Evolutionary conservation across 2,329 filamentous ascomycete genomes (phyloP), one percentile per base, ranked within the genome.

Genomic region (Aspergillus versicolor): DNA sequence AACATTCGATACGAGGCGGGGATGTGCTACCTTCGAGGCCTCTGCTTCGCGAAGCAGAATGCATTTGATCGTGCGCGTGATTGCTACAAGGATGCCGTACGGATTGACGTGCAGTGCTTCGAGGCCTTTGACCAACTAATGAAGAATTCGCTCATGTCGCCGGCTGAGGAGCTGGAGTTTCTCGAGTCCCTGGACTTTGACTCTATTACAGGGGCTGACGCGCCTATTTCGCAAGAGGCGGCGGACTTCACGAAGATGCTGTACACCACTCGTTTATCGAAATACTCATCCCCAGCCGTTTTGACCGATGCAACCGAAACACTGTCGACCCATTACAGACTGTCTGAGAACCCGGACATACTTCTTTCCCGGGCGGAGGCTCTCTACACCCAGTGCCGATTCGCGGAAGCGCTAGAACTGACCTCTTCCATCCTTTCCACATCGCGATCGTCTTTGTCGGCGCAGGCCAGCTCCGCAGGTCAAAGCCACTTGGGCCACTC

Each of bases 81-180:
- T 68, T 97, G 94, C 77, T 99, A 97, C 82, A 97, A 97, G 78
- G 91, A 96, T 67, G 94, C 94, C 2, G 92, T 97, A 45, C 87
- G 90, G 60, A 97, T 99, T 69, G 94, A 99, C 70, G 92, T 97
- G 3, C 92, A 96, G 73, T 99, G 94, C 76, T 97, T 96, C 70
- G 94, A 99, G 75, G 94, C 94, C 0, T 97, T 99, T 70, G 92
- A 97, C 67, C 92, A 97, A 78, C 84, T 99, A 54, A 97, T 97
- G 87, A 91, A 92, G 77, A 99, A 99, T 77, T 90, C 90, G 19
- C 82, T 99, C 60, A 89, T 99, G 85, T 85, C 85, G 21, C 92
- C 92, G 0, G 87, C 90, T 37, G 92, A 97, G 74, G 92, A 97
- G 71, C 91, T 93, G 84, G 84, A 88, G 49, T 96, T 97, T 61